Evolutionary conservation across 2,329 filamentous ascomycete species (phyloP).

Genomic region (Arachnopeziza araneosa): DNA sequence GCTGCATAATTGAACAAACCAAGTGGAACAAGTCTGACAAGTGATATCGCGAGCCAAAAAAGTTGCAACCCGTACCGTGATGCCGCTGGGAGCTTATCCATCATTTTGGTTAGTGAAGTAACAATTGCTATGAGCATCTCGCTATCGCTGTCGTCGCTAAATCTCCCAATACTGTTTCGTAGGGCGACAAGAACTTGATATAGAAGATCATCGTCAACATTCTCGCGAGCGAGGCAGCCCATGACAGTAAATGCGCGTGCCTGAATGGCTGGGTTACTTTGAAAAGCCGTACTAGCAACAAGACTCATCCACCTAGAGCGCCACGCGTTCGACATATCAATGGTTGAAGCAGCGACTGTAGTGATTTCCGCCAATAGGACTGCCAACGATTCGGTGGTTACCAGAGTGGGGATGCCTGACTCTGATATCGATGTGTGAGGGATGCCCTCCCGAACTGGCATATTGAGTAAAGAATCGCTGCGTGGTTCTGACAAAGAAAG

Average conservation of each 20-base stretch:
- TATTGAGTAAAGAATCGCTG: slow-evolving; percentile 51
- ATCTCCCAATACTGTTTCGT: slow-evolving; percentile 58
- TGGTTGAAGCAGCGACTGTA: slow-evolving; percentile 55
- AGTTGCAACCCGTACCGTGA: slow-evolving; percentile 64
- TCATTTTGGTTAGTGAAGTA: slow-evolving; percentile 64
- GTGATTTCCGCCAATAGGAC: slow-evolving; percentile 59
- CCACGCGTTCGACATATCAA: slow-evolving; percentile 63
- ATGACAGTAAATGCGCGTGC: slow-evolving; percentile 65
- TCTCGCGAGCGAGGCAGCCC: slow-evolving; percentile 65
- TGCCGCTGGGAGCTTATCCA: slow-evolving; percentile 59
- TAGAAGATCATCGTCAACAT: slow-evolving; percentile 65
- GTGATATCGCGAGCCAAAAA: slow-evolving; percentile 64
- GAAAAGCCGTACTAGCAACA: slow-evolving; percentile 66
- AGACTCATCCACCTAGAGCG: slow-evolving; percentile 69
- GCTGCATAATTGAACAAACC: slow-evolving; percentile 61
- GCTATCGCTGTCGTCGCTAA: slow-evolving; percentile 57
- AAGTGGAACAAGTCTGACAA: slow-evolving; percentile 58
- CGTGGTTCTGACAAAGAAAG: slow-evolving; percentile 54
- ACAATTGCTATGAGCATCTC: slow-evolving; percentile 67
- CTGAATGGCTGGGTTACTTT: slow-evolving; percentile 67
- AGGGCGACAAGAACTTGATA: slow-evolving; percentile 67
- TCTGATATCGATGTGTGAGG: slow-evolving; percentile 52
- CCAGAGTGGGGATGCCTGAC: slow-evolving; percentile 31
- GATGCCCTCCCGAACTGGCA: slow-evolving; percentile 46
- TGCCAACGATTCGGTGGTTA: slow-evolving; percentile 55